Percentiles rank a stretch among this genome's conserved stretches.
Evolutionary conservation across 495 filamentous ascomycete species (phyloP).

Genomic region (Podospora conica): DNA sequence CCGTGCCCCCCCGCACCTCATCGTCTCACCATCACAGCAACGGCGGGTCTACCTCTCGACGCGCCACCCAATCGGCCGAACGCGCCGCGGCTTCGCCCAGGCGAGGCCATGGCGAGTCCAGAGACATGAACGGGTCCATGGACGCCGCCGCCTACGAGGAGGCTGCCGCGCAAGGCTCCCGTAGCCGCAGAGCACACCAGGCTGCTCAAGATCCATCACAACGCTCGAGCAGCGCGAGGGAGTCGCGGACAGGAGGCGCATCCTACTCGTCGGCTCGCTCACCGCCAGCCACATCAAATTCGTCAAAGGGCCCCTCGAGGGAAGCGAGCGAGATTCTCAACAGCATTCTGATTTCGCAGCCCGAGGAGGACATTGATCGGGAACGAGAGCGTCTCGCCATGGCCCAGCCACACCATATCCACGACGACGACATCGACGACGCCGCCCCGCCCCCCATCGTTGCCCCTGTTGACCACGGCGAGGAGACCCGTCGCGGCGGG

Average conservation of each 20-base stretch:
- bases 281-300: constrained; percentile 25
- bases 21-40: constrained; percentile 46
- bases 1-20: constrained; percentile 59
- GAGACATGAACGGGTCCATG: constrained; percentile 26
- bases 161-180: constrained; percentile 39
- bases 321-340: constrained; percentile 70
- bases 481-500: constrained; percentile 53
- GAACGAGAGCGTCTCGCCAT: constrained; percentile 66
- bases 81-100: constrained; percentile 35
- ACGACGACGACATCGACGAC: constrained; percentile 38
- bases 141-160: constrained; percentile 34
- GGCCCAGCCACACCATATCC: constrained; percentile 47
- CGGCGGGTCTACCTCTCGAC: constrained; percentile 36
- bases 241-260: constrained; percentile 42
- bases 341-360: constrained; percentile 71
- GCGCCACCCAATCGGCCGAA: constrained; percentile 38
- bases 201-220: constrained; percentile 37
- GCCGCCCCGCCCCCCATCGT: constrained; percentile 51
- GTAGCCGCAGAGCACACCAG: constrained; percentile 45
- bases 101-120: constrained; percentile 33
- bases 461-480: constrained; percentile 49
- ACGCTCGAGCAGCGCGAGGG: constrained; percentile 41
- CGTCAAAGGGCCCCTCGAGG: constrained; percentile 47
- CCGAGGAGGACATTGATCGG: constrained; percentile 68
- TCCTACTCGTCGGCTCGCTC: constrained; percentile 36